Conservation (phyloP, 2,329 filamentous ascomycete species). For the Beauveria brongniartii region DNA sequence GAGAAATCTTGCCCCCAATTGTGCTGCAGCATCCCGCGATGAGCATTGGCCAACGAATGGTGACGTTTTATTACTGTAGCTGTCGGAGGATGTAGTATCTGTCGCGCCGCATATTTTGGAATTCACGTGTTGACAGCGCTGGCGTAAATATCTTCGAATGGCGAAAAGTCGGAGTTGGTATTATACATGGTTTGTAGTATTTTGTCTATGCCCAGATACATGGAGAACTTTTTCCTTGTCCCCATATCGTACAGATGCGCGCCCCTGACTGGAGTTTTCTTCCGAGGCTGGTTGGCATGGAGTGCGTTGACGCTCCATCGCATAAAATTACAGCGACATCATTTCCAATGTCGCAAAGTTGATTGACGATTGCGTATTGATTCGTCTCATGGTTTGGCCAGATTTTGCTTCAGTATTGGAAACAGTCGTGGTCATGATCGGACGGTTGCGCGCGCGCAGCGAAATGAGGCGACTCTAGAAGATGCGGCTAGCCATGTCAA, state of each 20-base stretch:
- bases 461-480: slow-evolving; percentile 23
- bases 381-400: not conserved
- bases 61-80: not conserved
- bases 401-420: not conserved
- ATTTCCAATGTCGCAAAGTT: not conserved
- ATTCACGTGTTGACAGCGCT: not conserved
- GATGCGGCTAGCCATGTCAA: slow-evolving; percentile 42
- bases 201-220: slow-evolving; percentile 8
- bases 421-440: not conserved
- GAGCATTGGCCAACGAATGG: not conserved
- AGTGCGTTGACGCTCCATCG: not conserved
- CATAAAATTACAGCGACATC: slow-evolving; percentile 5
- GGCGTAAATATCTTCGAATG: not conserved
- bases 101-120: not conserved
- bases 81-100: not conserved
- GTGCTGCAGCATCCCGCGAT: not conserved
- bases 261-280: not conserved
- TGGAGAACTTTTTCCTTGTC: not conserved
- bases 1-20: not conserved
- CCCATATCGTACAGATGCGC: slow-evolving; percentile 4
- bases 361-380: not conserved
- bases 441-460: not conserved
- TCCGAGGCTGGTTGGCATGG: not conserved
- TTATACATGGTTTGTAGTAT: not conserved
- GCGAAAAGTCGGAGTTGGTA: not conserved